A percentile compares a stretch with the other conserved stretches of the same genome.
Evolutionary conservation across 75 land plant species (phyloP).

Genomic region (Ceratopteris richardii): DNA sequence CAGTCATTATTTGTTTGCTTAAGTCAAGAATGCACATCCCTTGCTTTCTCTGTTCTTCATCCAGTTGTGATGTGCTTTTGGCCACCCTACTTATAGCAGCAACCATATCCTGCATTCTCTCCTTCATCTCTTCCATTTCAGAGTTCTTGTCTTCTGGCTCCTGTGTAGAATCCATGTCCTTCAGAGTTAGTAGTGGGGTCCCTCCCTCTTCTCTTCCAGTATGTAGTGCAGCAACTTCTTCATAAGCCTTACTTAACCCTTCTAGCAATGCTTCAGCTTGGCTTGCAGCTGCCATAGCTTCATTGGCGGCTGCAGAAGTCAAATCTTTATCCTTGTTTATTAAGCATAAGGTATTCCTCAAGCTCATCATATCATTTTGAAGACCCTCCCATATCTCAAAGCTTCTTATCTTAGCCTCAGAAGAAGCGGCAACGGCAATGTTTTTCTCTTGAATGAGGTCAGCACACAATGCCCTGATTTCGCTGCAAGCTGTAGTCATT

Average conservation of each 20-base stretch:
- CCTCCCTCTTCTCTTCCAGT: not conserved
- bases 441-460: conserved; percentile 15
- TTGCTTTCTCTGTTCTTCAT: not conserved
- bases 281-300: conserved; percentile 10
- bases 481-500: conserved; percentile 6
- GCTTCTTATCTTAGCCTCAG: conserved; percentile 15
- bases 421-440: conserved; percentile 1
- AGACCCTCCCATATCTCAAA: conserved; percentile 18
- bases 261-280: conserved; percentile 13
- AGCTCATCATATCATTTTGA: conserved; percentile 12
- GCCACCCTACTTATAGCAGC: not conserved
- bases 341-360: conserved; percentile 7
- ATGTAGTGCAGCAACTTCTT: not conserved
- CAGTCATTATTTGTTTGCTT: not conserved
- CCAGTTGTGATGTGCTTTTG: not conserved
- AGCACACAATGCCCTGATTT: conserved; percentile 10
- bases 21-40: not conserved
- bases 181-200: not conserved
- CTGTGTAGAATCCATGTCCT: not conserved
- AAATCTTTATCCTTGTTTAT: conserved; percentile 22
- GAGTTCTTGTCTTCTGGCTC: not conserved
- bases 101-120: not conserved
- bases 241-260: not conserved
- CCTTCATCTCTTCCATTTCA: not conserved
- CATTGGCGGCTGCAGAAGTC: conserved; percentile 18